Base-by-base conservation (phyloP, 2,329 filamentous ascomycete genomes). In the Aureobasidium pullulans region DNA sequence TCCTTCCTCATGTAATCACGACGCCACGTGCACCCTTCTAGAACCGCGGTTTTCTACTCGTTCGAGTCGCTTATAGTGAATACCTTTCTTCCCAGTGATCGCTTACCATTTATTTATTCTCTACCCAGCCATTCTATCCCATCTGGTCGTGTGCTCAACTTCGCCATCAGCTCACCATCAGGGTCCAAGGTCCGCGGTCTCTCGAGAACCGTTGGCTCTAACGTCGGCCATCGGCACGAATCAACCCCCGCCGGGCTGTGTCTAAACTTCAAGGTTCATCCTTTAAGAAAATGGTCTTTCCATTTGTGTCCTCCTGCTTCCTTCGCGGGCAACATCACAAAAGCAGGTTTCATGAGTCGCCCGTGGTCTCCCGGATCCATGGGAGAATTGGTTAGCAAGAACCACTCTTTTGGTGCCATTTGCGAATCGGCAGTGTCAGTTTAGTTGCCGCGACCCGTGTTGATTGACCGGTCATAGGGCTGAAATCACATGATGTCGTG, bases 381-480 rank as follows among this genome's bases (percentile, higher is more conserved):
- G 34, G 16, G 19, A 40, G 16, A 3, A 16, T 28, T 19, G 11
- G 31, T n/a, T 40, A 13, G 34, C 36, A 16, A 13, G 34, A 23
- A 16, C 8, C 16, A 28, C 15, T 19, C 48, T 28, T 28, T 39
- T 52, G 34, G 19, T 29, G 23, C 23, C 28, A n/a, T 29, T 28
- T 7, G 29, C 32, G 37, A 44, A 2, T 28, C 37, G 52, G 48
- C 36, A 52, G 19, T 52, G 34, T 52, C 36, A 39, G 23, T 7
- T 5, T 19, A 28, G 31, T 15, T 56, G 36, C 40, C 31, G 40
- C 6, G 52, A 36, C 37, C 50, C 39, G 50, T 54, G 37, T 34
- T 43, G 50, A 4, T 37, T 54, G 28, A 54, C 50, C 50, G 50
- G 50, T 54, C 28, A 11, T 54, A 42, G 29, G 34, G 50, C 48